Evolutionary conservation across 2,329 filamentous ascomycete species (phyloP).

Genomic region (Diaporthe sp.): DNA sequence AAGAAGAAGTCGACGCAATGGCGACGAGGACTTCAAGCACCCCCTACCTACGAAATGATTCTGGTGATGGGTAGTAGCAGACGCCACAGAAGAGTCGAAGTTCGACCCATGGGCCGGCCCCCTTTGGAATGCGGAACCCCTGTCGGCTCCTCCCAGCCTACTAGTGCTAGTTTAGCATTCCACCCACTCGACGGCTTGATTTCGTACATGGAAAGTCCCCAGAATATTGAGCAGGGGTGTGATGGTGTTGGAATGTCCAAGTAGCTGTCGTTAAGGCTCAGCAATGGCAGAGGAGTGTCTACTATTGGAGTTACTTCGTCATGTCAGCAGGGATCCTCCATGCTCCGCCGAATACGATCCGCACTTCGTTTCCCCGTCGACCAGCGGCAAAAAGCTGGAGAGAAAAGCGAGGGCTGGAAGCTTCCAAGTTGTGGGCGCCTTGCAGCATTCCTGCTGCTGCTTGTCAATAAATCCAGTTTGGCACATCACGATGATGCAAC

Average conservation of each 20-base stretch:
- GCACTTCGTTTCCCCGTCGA: conserved; percentile 30
- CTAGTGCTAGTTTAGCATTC: not conserved
- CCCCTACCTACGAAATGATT: not conserved
- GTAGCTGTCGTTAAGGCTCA: not conserved
- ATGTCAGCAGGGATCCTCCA: not conserved
- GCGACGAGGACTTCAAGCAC: not conserved
- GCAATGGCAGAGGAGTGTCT: accelerated
- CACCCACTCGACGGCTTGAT: not conserved
- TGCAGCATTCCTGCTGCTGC: not conserved
- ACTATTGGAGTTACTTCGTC: not conserved
- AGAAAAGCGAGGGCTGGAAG: conserved; percentile 30
- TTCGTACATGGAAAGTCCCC: conserved; percentile 10
- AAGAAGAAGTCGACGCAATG: conserved; percentile 3
- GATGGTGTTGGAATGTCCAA: not conserved
- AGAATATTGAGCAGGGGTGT: not conserved
- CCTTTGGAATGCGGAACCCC: not conserved
- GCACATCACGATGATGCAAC: conserved; percentile 22
- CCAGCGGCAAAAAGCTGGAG: conserved; percentile 21
- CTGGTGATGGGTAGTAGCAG: not conserved
- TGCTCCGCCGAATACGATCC: conserved; percentile 20
- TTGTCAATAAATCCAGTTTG: conserved; percentile 11
- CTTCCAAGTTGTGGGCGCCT: conserved; percentile 6
- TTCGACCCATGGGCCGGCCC: not conserved
- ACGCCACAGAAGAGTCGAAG: not conserved
- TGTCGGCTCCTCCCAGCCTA: not conserved